phyloP scores from a whole-genome alignment of 768 basidiomycete genomes.

The Boletus huronensis region DNA sequence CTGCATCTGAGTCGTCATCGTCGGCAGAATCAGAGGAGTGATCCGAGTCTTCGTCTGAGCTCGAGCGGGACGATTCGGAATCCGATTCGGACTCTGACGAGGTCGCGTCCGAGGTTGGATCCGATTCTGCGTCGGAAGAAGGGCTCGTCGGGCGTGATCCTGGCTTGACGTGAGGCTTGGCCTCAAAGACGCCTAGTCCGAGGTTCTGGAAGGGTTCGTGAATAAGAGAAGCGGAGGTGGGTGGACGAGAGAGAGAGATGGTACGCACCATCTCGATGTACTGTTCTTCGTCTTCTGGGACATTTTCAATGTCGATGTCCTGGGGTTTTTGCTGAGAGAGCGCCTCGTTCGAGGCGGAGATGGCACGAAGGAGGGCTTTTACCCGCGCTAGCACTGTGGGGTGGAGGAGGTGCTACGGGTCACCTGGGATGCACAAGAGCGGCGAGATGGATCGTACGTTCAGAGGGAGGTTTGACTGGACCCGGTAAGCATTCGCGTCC shows the following conservation, averaged over 20 bases:
- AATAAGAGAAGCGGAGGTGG: neutral
- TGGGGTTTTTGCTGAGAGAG: slow-evolving; percentile 48
- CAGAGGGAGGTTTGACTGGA: slow-evolving; percentile 42
- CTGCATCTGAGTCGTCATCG: slow-evolving; percentile 11
- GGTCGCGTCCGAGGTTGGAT: neutral
- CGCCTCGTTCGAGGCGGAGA: slow-evolving; percentile 60
- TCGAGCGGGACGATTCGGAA: slow-evolving; percentile 7
- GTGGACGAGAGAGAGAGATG: neutral
- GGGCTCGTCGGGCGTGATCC: slow-evolving; percentile 10
- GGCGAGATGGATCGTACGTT: slow-evolving; percentile 38
- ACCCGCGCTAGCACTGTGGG: slow-evolving; percentile 59
- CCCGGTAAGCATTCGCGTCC: slow-evolving; percentile 31
- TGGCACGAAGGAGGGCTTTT: slow-evolving; percentile 62
- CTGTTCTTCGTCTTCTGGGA: slow-evolving; percentile 43
- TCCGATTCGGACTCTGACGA: slow-evolving; percentile 16
- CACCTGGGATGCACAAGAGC: slow-evolving; percentile 1
- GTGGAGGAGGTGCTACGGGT: neutral
- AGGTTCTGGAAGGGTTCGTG: slow-evolving; percentile 45
- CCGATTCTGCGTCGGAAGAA: slow-evolving; percentile 9
- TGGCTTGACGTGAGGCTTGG: slow-evolving; percentile 20
- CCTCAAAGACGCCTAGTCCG: slow-evolving; percentile 61
- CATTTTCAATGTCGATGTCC: slow-evolving; percentile 69
- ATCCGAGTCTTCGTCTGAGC: slow-evolving; percentile 13
- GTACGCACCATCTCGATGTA: slow-evolving; percentile 65
- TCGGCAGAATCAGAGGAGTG: slow-evolving; percentile 4